Evolutionary conservation across 2,329 filamentous ascomycete species (phyloP), one percentile per base, ranked within the genome.

Genomic region (Ciborinia camelliae): DNA sequence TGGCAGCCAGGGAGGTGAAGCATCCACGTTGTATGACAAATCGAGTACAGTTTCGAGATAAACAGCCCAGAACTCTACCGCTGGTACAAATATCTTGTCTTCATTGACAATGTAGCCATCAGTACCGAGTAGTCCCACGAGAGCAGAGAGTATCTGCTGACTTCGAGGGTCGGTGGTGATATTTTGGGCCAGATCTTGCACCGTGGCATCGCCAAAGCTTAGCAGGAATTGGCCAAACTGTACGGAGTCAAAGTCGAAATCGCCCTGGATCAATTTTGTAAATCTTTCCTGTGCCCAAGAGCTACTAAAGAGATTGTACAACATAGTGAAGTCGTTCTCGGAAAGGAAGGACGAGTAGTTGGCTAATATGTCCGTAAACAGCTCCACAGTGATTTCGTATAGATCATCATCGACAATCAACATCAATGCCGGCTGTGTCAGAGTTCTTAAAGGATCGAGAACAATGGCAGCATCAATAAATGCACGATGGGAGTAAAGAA

Each of bases 11-110:
- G 76, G 76, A 6, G 79, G 76, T 4, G 77, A 77, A 30, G 71
- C 75, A 69, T 82, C 79, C n/a, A 80, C 80, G 1, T 82, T 81
- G 66, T 81, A 84, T 53, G 83, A 77, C 12, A 77, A 80, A 73
- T 86, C 89, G 66, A 81, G 84, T 79, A 87, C 81, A 15, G 85
- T 84, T 76, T 92, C 90, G 7, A 90, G 85, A 73, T 88, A 92
- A 0, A 85, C 87, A 23, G 85, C 88, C 91, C 91, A 95, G 74
- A 95, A 94, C 71, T 95, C 90, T 18, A 94, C 81, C 0, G 88
- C 85, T 7, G 73, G 84, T 0, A 90, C 84, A 63, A 91, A 92
- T 14, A 92, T 85, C 68, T 86, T 87, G 71, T 95, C 90, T 63
- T 94, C 90, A 4, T 84, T 84, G 1, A 88, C 86, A 1, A 89